phyloP scores from a whole-genome alignment of 257 asterid genomes.

The Catharanthus roseus region DNA sequence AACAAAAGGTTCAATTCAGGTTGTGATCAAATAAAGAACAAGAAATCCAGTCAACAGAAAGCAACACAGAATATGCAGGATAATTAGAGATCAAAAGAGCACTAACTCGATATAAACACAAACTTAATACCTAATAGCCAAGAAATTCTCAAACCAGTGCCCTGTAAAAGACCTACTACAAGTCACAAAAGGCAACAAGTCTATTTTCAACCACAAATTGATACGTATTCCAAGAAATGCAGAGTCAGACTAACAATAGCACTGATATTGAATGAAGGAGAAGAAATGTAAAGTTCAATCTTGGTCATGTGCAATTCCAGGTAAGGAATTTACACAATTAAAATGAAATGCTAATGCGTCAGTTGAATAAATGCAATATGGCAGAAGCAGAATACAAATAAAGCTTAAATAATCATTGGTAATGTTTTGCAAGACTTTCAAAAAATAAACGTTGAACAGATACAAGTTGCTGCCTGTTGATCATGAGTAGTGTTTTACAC shows the following conservation, averaged over 20 bases:
- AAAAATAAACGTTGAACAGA: neutral
- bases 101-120: neutral
- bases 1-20: neutral
- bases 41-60: neutral
- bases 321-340: neutral
- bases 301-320: neutral
- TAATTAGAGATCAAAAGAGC: neutral
- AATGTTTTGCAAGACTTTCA: no score
- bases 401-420: no score
- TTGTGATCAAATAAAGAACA: neutral
- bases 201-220: neutral
- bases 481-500: neutral
- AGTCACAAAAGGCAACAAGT: neutral
- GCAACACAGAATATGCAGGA: no score
- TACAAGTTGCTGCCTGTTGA: no score
- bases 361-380: neutral
- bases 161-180: neutral
- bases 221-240: neutral
- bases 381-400: no score
- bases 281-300: neutral
- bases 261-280: neutral
- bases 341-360: neutral
- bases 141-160: neutral
- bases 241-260: neutral
- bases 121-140: neutral